Conservation (phyloP, 495 filamentous ascomycete genomes). For the Podospora australis region DNA sequence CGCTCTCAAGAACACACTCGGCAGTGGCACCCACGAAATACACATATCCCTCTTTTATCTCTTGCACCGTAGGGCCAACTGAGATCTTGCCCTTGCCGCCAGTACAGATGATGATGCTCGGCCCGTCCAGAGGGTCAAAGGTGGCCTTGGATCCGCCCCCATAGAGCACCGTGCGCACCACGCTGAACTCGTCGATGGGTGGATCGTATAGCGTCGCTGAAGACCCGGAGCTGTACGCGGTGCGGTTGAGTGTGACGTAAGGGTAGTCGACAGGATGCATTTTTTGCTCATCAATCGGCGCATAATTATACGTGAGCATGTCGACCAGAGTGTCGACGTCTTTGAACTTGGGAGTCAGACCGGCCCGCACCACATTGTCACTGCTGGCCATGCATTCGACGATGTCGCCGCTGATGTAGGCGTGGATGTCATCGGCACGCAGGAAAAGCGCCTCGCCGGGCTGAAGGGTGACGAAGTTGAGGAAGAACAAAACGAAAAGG, state of each 20-base stretch:
- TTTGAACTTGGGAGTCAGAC: conserved; percentile 97
- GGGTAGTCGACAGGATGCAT: conserved; percentile 79
- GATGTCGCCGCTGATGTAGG: conserved; percentile 92
- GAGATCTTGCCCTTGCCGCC: conserved; percentile 71
- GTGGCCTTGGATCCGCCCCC: conserved; percentile 68
- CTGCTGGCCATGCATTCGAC: conserved; percentile 98
- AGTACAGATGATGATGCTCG: conserved; percentile 89
- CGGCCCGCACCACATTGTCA: conserved; percentile 95
- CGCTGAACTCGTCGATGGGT: conserved; percentile 93
- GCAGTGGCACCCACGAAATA: conserved; percentile 93
- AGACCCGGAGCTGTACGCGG: conserved; percentile 70
- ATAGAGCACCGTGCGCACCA: conserved; percentile 72
- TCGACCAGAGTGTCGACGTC: conserved; percentile 84
- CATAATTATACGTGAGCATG: conserved; percentile 92
- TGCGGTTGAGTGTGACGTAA: conserved; percentile 68
- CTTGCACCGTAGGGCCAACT: conserved; percentile 66
- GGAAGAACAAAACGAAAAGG: conserved; percentile 42
- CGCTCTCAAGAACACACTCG: conserved; percentile 69
- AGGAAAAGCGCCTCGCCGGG: conserved; percentile 95
- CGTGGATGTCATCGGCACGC: conserved; percentile 93
- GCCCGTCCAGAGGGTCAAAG: conserved; percentile 80
- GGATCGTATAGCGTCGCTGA: conserved; percentile 75
- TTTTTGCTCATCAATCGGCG: conserved; percentile 90
- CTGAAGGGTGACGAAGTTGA: conserved; percentile 49
- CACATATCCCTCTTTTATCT: conserved; percentile 66